Conservation (phyloP, 1,284 basidiomycete genomes). For the Erythrobasidium hasegawianum region DNA sequence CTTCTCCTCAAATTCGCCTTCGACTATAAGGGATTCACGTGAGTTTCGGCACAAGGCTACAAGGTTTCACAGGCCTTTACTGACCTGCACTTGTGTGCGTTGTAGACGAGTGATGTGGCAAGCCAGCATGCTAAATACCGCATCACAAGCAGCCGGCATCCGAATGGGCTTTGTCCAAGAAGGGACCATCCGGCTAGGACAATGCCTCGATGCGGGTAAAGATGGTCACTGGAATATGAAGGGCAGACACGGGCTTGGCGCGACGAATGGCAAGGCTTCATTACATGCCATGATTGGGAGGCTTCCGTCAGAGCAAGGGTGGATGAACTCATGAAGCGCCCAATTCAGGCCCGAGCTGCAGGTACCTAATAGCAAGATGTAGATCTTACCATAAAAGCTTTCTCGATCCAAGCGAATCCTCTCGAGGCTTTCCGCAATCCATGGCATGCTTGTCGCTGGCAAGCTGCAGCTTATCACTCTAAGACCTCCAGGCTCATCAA, state of each 20-base stretch:
- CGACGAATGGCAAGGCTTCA: not conserved
- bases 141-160: slow-evolving; percentile 56
- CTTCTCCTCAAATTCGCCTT: slow-evolving; percentile 58
- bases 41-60: too few relatives aligned
- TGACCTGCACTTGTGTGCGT: too few relatives aligned
- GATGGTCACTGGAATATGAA: slow-evolving; percentile 45
- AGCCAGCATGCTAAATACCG: slow-evolving; percentile 55
- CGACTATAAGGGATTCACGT: slow-evolving; percentile 50
- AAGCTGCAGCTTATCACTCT: too few relatives aligned
- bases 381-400: too few relatives aligned
- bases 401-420: too few relatives aligned
- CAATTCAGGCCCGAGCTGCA: too few relatives aligned
- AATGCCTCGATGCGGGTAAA: slow-evolving; percentile 52
- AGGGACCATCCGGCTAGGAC: slow-evolving; percentile 58
- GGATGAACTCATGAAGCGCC: too few relatives aligned
- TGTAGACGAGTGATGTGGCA: slow-evolving; percentile 58
- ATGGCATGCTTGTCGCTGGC: too few relatives aligned
- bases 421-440: too few relatives aligned
- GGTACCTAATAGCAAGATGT: too few relatives aligned
- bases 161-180: slow-evolving; percentile 62
- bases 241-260: not conserved
- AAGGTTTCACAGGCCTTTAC: too few relatives aligned
- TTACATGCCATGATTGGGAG: not conserved
- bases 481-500: too few relatives aligned
- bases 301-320: not conserved